These are phyloP conservation scores for Boletales sp. DNA, from an alignment of 768 basidiomycete species.

Conservation along the genomic window DNA sequence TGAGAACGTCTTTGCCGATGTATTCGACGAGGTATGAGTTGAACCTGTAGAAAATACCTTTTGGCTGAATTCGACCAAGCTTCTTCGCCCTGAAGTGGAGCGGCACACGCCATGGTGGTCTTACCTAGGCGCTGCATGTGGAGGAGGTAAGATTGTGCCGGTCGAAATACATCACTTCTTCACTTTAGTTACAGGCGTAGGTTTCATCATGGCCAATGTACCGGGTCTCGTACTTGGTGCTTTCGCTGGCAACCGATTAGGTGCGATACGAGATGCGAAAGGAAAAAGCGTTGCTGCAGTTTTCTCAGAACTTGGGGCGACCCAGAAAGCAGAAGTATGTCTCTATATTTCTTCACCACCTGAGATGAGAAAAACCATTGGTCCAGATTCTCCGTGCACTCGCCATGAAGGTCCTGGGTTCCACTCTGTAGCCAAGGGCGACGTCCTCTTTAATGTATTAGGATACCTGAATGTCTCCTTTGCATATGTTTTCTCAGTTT, in stretches of 20 bases:
- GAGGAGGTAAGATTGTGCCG: conserved; percentile 43
- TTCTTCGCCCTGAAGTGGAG: conserved; percentile 80
- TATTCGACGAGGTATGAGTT: conserved; percentile 78
- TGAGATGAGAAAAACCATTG: background rate
- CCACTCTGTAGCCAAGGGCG: conserved; percentile 36
- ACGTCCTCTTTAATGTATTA: background rate
- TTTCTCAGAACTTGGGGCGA: conserved; percentile 69
- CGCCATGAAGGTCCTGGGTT: conserved; percentile 80
- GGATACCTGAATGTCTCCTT: conserved; percentile 3
- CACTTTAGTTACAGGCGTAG: conserved; percentile 33
- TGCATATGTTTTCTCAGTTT: no score
- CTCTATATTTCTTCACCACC: background rate
- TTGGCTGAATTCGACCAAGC: conserved; percentile 35
- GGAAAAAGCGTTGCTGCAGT: conserved; percentile 90
- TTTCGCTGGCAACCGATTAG: conserved; percentile 85
- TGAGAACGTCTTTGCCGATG: conserved; percentile 81
- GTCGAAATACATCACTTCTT: conserved; percentile 20
- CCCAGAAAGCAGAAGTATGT: conserved; percentile 84
- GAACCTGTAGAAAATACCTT: background rate
- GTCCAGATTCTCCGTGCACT: conserved; percentile 73
- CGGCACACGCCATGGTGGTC: conserved; percentile 70
- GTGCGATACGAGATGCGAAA: conserved; percentile 90
- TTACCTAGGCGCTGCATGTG: conserved; percentile 66
- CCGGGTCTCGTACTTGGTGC: conserved; percentile 87
- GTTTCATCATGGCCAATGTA: conserved; percentile 63